Base-by-base conservation (phyloP, 352 stramenopile genomes). In the Globisporangium abappressorium region DNA sequence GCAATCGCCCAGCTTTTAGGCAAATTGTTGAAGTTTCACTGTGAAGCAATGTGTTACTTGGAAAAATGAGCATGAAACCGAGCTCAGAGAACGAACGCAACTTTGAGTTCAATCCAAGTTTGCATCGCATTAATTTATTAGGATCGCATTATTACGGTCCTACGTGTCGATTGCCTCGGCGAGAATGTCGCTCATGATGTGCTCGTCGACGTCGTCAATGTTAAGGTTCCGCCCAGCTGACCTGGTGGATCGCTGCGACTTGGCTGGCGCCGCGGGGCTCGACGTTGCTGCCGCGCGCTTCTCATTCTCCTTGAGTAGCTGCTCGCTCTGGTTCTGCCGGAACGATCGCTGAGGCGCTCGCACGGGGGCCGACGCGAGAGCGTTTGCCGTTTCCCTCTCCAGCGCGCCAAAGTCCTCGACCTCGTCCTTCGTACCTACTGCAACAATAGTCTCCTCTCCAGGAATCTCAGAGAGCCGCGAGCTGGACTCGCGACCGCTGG, bases 161-260 rank as follows among this genome's bases (percentile, higher is more conserved):
- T 53, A 43, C 46, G 20, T 34, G 28, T 76, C 59, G 20, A 66
- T 46, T 46, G 58, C 22, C 28, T 75, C 75, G 30, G 74, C 77
- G 55, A 90, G 65, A 2, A 90, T 92, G 64, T 84, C 68, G 64
- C 85, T 72, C 84, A 89, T 90, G 65, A 90, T 80, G 34, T 78
- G 77, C 70, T 92, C 84, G 55, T 92, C 84, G 28, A 73, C 67
- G 57, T 92, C 80, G 63, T 88, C 81, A 54, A 90, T 80, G 34
- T 65, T 70, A 15, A 92, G 78, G 57, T 71, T 70, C 6, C 54
- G 71, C 8, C 70, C 46, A 22, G 22, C 57, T 6, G 65, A 61
- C 2, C 54, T 47, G 51, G 9, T 60, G 58, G 63, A 61, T 12
- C 56, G 41, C 62, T 62, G 60, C 4, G 61, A 66, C 22, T 64